phyloP scores from a whole-genome alignment of 371 early-diverging fungal genomes.

The Mucor lusitanicus region DNA sequence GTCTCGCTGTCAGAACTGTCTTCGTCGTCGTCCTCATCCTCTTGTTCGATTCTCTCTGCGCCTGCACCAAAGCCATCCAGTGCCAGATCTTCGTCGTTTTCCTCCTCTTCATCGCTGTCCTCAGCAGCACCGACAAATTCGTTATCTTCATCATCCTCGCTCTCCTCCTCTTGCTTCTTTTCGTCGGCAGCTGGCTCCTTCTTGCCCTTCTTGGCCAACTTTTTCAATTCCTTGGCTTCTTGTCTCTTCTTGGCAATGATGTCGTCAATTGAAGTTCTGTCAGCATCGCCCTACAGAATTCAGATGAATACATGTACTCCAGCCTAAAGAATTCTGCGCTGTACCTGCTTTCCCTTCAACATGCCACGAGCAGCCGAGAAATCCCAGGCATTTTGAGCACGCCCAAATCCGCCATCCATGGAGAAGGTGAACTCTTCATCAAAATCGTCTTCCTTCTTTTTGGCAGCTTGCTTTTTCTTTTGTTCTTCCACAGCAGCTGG shows the following conservation, averaged over 20 bases:
- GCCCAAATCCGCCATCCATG: constrained; percentile 62
- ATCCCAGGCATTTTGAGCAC: constrained; percentile 74
- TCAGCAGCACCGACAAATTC: constrained; percentile 27
- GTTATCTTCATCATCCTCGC: constrained; percentile 30
- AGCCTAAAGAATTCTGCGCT: not conserved
- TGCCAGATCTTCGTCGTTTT: constrained; percentile 52
- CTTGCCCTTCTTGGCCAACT: constrained; percentile 38
- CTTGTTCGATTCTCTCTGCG: constrained; percentile 46
- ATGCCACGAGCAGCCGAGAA: constrained; percentile 80
- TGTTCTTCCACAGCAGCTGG: constrained; percentile 24
- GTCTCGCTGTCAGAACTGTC: constrained; percentile 30
- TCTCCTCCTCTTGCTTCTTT: constrained; percentile 29
- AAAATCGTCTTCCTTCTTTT: constrained; percentile 42
- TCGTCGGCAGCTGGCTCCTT: constrained; percentile 30
- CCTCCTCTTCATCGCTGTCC: constrained; percentile 33
- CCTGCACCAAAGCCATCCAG: constrained; percentile 63
- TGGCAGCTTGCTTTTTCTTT: constrained; percentile 22
- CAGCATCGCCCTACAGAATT: constrained; percentile 15
- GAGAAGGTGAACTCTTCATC: constrained; percentile 79
- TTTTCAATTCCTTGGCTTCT: constrained; percentile 40
- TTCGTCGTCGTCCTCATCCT: constrained; percentile 43
- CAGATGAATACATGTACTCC: not conserved
- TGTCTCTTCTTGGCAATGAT: constrained; percentile 70
- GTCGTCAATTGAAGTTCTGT: constrained; percentile 61
- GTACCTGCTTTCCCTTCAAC: constrained; percentile 62